A percentile compares a stretch with the other conserved stretches of the same genome.
Evolutionary conservation across 2,329 filamentous ascomycete genomes (phyloP).

Genomic region (Cercospora sp.): DNA sequence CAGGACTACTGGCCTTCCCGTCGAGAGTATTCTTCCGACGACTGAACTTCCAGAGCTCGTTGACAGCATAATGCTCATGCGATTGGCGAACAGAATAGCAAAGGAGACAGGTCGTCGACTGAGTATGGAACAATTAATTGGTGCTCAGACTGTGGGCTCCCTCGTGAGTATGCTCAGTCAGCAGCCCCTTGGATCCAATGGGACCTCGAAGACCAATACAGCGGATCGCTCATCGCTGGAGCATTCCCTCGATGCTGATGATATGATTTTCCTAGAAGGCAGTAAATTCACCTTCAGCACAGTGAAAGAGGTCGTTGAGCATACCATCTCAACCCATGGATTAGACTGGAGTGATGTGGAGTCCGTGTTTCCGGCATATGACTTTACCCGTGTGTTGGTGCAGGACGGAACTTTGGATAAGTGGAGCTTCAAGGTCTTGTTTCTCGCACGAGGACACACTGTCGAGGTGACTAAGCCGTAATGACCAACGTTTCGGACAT

Average conservation of each 20-base stretch:
- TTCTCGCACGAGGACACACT: not conserved
- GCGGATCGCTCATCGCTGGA: not conserved
- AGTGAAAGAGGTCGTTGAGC: not conserved
- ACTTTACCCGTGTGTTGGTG: not conserved
- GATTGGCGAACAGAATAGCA: not conserved
- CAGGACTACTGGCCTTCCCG: not conserved
- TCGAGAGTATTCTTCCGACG: not conserved
- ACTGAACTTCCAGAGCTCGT: conserved; percentile 4
- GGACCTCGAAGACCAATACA: not conserved
- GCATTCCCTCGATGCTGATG: not conserved
- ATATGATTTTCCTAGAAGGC: not conserved
- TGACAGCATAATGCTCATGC: conserved; percentile 14
- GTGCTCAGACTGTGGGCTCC: not conserved
- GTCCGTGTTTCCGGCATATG: not conserved
- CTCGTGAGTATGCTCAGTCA: not conserved
- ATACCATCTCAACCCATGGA: not conserved
- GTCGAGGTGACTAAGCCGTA: not conserved
- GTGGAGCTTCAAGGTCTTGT: not conserved
- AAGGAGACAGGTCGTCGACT: not conserved
- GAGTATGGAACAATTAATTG: not conserved
- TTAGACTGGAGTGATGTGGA: not conserved
- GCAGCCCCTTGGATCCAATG: not conserved
- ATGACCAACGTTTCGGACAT: not conserved
- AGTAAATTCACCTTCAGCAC: not conserved
- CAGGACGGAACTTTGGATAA: not conserved